A percentile compares a stretch with the other conserved stretches of the same genome.
These are phyloP conservation scores for Pseudogymnoascus sp. DNA, from an alignment of 2,329 filamentous ascomycete species.

Conservation along the genomic window DNA sequence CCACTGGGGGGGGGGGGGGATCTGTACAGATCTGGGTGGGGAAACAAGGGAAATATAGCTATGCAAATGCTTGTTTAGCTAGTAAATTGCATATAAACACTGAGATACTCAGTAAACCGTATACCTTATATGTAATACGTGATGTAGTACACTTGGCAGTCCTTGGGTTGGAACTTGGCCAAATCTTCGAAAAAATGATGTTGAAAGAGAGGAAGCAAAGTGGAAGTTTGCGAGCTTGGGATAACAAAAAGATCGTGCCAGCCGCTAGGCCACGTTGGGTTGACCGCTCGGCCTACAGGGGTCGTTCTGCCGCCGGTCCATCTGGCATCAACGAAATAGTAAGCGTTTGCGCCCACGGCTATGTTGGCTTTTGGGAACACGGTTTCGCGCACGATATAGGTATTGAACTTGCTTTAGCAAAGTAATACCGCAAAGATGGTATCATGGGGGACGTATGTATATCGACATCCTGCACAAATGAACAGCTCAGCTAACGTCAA, in stretches of 20 bases:
- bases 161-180: background rate
- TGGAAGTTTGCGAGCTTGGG: conserved; percentile 4
- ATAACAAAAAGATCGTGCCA: background rate
- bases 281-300: background rate
- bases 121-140: background rate
- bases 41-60: background rate
- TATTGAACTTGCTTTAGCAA: conserved; percentile 9
- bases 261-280: background rate
- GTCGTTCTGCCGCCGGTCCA: background rate
- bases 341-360: background rate
- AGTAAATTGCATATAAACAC: background rate
- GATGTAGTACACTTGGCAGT: background rate
- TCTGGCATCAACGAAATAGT: conserved; percentile 1
- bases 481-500: conserved; percentile 1
- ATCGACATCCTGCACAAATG: background rate
- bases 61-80: background rate
- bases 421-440: conserved; percentile 29
- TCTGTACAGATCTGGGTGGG: background rate
- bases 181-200: background rate
- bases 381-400: background rate
- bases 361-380: background rate
- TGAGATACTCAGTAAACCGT: background rate
- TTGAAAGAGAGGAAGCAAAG: conserved; percentile 8
- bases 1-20: conserved; percentile 35
- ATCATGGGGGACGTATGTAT: conserved; percentile 42